Percentiles rank a stretch among this genome's conserved stretches.
phyloP scores from a whole-genome alignment of 345 rosid genomes.

The Viola odorata region DNA sequence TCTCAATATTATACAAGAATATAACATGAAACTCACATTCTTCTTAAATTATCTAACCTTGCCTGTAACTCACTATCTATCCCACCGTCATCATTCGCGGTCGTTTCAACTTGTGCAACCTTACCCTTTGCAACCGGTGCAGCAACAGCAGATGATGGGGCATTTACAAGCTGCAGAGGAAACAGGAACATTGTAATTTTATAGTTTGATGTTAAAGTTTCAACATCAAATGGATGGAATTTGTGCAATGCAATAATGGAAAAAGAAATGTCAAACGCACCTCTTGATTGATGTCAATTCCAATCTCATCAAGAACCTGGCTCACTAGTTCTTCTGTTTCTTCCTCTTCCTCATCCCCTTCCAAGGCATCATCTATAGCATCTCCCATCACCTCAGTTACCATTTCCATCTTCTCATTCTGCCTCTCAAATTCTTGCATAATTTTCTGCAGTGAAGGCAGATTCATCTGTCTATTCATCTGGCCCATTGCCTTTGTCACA shows the following conservation, averaged over 20 bases:
- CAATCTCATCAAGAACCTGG: conserved; percentile 92
- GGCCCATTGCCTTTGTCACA: conserved; percentile 94
- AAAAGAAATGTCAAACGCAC: conserved; percentile 20
- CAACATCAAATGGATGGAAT: neutral
- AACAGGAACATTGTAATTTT: neutral
- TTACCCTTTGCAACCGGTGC: conserved; percentile 64
- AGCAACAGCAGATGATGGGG: conserved; percentile 70
- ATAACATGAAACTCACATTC: conserved; percentile 40
- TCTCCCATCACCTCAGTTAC: conserved; percentile 82
- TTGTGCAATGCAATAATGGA: neutral
- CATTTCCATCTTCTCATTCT: conserved; percentile 95
- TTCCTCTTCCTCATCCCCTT: conserved; percentile 91
- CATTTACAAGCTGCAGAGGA: conserved; percentile 59
- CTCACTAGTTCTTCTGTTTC: conserved; percentile 84
- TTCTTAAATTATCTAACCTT: conserved; percentile 80
- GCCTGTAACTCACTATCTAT: conserved; percentile 85
- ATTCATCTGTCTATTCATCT: conserved; percentile 92
- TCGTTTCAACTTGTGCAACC: conserved; percentile 64
- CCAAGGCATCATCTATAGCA: conserved; percentile 84
- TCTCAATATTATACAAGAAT: conserved; percentile 22
- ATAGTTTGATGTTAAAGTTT: neutral
- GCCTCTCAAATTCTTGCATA: conserved; percentile 86
- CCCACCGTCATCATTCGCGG: conserved; percentile 58
- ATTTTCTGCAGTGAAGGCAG: conserved; percentile 80
- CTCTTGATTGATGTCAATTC: conserved; percentile 84